Base-by-base conservation (phyloP, 257 asterid genomes). In the Nicotiana undulata region DNA sequence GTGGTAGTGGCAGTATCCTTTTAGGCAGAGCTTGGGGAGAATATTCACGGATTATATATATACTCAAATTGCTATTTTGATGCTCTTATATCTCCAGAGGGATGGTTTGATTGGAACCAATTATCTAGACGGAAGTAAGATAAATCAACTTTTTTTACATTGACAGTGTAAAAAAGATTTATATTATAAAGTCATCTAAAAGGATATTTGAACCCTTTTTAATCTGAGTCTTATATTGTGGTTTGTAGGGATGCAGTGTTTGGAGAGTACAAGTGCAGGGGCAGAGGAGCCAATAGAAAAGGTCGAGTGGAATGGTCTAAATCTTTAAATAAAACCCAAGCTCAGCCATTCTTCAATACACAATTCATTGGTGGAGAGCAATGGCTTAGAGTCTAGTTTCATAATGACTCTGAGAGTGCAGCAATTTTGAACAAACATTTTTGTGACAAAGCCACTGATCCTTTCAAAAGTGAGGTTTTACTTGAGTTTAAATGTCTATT, bases 11-110 rank as follows among this genome's bases (percentile, higher is more conserved):
- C 6, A 34, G 34, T 1, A 75, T 90, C 17, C 86, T 84, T 49
- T 59, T 95, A 84, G 98, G 97, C 15, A 85, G 99, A 81, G 97
- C 99, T 9, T 95, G 98, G 99, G 97, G 96, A 18, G 53, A 78
- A 20, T 91, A 88, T 82, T 89, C 99, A 3, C 40, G 89, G 26
- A 79, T 87, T 26, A 81, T 89, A 16, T 26, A 81, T 89, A 16
- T 93, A 89, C 40, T 87, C 96, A 0, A 82, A 87, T 17, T 85
- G 89, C 34, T 55, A 83, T 12, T 53, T 95, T 10, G 87, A 86
- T 56, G 63, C 66, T 3, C 66, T 82, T 52, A 83, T 95, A 0
- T 76, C 86, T 15, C 91, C 93, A 0, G 77, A 68, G 58, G 97
- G 99, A 53, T 95, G 99, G 99, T 82, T 70, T 5, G 96, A 92